Evolutionary conservation across 208 protist species (phyloP).

Genomic region (Acanthamoeba rhysodes): DNA sequence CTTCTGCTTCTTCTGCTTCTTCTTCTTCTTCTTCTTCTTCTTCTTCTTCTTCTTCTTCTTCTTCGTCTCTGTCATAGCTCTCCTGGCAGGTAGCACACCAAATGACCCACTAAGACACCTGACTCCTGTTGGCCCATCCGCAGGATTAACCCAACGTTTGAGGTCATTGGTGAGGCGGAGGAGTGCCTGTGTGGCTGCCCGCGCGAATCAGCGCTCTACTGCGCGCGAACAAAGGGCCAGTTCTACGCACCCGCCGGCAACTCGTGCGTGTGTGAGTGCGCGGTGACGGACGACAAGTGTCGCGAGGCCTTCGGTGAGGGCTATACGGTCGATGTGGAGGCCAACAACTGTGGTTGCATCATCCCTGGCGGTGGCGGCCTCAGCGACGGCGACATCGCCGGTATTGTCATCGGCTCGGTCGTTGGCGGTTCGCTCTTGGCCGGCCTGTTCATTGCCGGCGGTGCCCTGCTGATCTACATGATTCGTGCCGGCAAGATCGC

Average conservation of each 20-base stretch:
- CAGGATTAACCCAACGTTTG: neutral
- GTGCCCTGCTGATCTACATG: neutral
- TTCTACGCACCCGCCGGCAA: neutral
- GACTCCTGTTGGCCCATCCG: no score
- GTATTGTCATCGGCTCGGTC: neutral
- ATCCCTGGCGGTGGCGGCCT: neutral
- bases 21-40: no score
- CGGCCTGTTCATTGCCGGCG: neutral
- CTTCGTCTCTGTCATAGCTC: no score
- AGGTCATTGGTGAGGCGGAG: neutral
- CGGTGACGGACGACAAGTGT: slow-evolving; percentile 33
- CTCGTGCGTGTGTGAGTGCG: neutral
- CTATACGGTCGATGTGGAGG: neutral
- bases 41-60: no score
- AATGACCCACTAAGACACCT: no score
- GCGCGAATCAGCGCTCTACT: neutral
- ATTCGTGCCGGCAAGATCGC: neutral
- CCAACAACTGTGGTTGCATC: neutral
- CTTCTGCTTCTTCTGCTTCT: no score
- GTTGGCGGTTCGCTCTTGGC: neutral
- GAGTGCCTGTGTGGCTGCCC: slow-evolving; percentile 5
- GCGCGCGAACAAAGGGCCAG: neutral
- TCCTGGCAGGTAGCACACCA: no score
- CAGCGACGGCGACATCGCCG: slow-evolving; percentile 15
- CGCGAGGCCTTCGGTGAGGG: neutral